Conservation (phyloP, 2,329 filamentous ascomycete species). For the Pseudopithomyces chartarum region DNA sequence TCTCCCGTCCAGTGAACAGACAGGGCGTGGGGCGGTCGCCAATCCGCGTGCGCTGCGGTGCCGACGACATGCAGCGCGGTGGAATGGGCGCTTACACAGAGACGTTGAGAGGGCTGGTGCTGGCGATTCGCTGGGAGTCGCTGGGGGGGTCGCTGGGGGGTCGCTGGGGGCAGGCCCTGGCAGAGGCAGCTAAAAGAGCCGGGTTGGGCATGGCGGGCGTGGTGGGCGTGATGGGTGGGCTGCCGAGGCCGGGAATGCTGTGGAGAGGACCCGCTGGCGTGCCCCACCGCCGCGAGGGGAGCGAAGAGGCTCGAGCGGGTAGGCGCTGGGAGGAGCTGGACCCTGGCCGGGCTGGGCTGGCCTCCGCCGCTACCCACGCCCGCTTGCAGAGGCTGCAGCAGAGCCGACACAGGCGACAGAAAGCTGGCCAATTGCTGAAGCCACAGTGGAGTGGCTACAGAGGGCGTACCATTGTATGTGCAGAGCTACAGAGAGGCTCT, state of each 20-base stretch:
- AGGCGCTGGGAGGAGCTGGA: constrained; percentile 19
- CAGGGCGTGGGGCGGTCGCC: constrained; percentile 27
- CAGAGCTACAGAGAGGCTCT: too few relatives aligned
- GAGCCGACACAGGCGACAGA: neutral
- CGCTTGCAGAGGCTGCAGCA: neutral
- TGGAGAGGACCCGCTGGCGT: constrained; percentile 15
- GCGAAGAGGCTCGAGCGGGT: constrained; percentile 25
- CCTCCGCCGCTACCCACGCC: neutral
- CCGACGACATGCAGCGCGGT: constrained; percentile 33
- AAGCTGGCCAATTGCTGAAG: too few relatives aligned
- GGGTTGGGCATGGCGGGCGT: constrained; percentile 20
- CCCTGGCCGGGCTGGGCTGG: constrained; percentile 22
- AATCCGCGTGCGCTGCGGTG: constrained; percentile 34
- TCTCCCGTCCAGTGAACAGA: constrained; percentile 34
- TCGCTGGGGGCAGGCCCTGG: constrained; percentile 27
- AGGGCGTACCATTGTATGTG: too few relatives aligned
- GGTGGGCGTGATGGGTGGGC: too few relatives aligned
- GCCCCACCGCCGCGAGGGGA: constrained; percentile 34
- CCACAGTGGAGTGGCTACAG: too few relatives aligned
- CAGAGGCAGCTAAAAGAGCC: constrained; percentile 27
- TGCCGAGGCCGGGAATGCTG: too few relatives aligned
- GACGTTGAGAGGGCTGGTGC: constrained; percentile 29
- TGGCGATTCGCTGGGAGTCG: constrained; percentile 40
- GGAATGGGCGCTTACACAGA: constrained; percentile 40
- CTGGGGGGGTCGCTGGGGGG: too few relatives aligned